Conservation (phyloP, 2,329 filamentous ascomycete genomes). For the Decorospora gaudefroyi region DNA sequence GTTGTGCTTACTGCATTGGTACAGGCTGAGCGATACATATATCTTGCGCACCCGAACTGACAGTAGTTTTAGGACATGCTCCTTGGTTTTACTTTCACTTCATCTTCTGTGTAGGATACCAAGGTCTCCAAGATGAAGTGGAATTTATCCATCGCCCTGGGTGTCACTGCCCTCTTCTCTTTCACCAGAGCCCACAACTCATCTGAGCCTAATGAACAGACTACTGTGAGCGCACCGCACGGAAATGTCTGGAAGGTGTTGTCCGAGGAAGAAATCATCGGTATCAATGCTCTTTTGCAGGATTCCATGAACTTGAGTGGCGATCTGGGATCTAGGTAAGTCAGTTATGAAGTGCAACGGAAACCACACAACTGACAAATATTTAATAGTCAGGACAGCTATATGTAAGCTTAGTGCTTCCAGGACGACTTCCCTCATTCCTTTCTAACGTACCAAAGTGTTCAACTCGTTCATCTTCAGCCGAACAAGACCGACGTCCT, state of each 20-base stretch:
- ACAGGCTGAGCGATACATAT: too few species aligned
- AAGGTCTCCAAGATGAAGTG: conserved; percentile 5
- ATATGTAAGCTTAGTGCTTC: conserved; percentile 11
- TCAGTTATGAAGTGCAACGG: not conserved
- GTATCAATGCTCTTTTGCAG: conserved; percentile 16
- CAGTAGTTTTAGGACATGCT: not conserved
- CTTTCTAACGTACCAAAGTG: conserved; percentile 8
- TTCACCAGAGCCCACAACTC: conserved; percentile 8
- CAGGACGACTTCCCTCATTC: not conserved
- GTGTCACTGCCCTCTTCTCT: conserved; percentile 9
- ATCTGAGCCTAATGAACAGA: conserved; percentile 7
- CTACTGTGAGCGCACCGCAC: conserved; percentile 13
- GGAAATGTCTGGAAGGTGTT: conserved; percentile 18
- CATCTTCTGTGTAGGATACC: too few species aligned
- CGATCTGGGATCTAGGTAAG: conserved; percentile 14
- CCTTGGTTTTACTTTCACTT: not conserved
- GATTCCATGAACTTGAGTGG: conserved; percentile 13
- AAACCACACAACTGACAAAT: not conserved
- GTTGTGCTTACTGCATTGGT: too few species aligned
- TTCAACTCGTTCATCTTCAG: conserved; percentile 16
- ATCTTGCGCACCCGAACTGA: too few species aligned
- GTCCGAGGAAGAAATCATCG: conserved; percentile 15
- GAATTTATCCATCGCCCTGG: conserved; percentile 3
- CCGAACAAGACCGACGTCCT: conserved; percentile 32
- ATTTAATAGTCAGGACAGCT: conserved; percentile 14